A percentile compares a stretch with the other conserved stretches of the same genome.
These are phyloP conservation scores for Xylaria sp. DNA, from an alignment of 2,329 filamentous ascomycete genomes.

Conservation along the genomic window DNA sequence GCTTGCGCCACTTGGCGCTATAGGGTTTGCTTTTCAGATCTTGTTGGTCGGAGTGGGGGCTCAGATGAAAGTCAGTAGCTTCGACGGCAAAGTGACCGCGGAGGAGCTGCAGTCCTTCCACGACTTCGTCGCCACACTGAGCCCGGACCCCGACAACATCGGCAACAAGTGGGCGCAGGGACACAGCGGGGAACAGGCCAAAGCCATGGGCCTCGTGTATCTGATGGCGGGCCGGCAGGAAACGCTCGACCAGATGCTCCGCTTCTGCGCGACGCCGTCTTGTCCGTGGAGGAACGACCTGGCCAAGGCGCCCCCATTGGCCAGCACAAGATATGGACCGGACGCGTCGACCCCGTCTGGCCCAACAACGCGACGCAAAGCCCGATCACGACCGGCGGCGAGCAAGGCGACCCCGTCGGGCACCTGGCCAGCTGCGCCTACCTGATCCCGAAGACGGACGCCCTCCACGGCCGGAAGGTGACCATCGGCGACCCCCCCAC, in stretches of 20 bases:
- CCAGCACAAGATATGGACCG: conserved; percentile 24
- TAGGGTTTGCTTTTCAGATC: too few species aligned
- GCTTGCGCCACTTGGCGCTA: too few species aligned
- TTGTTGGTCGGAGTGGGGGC: too few species aligned
- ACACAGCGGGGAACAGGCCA: conserved; percentile 24
- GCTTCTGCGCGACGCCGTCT: conserved; percentile 28
- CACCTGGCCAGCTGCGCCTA: conserved; percentile 22
- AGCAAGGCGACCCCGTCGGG: conserved; percentile 22
- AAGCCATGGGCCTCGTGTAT: conserved; percentile 25
- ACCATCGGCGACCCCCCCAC: conserved; percentile 19
- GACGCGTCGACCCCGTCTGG: conserved; percentile 21
- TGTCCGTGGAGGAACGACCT: conserved; percentile 26
- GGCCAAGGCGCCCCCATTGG: conserved; percentile 21
- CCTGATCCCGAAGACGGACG: conserved; percentile 21
- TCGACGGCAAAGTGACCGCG: conserved; percentile 22
- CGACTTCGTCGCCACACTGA: conserved; percentile 15
- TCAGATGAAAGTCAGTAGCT: conserved; percentile 26
- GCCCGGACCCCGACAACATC: conserved; percentile 16
- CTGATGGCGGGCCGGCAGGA: conserved; percentile 20
- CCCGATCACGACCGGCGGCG: conserved; percentile 20
- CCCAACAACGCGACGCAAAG: conserved; percentile 16
- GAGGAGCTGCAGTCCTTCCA: conserved; percentile 25
- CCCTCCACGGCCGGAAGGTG: conserved; percentile 18
- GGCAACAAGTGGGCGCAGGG: conserved; percentile 24
- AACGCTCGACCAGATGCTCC: conserved; percentile 24